Conservation (phyloP, 805 yeast genomes). For the Yarrowia sp. region DNA sequence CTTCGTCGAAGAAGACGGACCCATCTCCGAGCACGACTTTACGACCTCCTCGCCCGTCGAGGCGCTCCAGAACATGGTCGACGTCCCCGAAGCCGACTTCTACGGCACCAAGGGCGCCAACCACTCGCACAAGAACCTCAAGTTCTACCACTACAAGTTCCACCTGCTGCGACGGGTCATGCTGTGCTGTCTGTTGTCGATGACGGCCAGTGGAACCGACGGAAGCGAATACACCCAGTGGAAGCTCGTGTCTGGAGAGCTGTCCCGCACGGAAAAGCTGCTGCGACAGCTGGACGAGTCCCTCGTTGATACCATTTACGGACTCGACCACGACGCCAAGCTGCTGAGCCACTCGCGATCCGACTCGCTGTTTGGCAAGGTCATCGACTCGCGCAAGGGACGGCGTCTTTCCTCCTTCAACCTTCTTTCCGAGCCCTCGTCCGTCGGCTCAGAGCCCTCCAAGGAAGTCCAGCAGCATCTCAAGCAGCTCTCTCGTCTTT, state of each 20-base stretch:
- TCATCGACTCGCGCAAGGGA: slow-evolving; percentile 14
- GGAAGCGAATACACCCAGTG: slow-evolving; percentile 22
- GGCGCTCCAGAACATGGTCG: not conserved
- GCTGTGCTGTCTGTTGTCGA: slow-evolving; percentile 46
- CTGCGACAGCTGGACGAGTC: slow-evolving; percentile 17
- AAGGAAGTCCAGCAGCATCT: slow-evolving; percentile 6
- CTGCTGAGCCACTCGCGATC: not conserved
- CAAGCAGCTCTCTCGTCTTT: slow-evolving; percentile 25
- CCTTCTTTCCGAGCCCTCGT: not conserved
- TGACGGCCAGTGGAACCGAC: slow-evolving; percentile 31
- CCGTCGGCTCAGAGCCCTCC: not conserved
- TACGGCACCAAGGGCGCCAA: slow-evolving; percentile 34
- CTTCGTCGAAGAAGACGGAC: slow-evolving; percentile 9
- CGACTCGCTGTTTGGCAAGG: slow-evolving; percentile 20
- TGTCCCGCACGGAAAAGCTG: not conserved
- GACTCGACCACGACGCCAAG: slow-evolving; percentile 14
- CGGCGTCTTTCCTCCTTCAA: slow-evolving; percentile 14
- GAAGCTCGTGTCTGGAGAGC: slow-evolving; percentile 6
- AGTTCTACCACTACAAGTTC: slow-evolving; percentile 39
- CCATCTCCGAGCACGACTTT: not conserved
- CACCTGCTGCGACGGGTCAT: slow-evolving; percentile 45
- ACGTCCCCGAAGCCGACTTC: slow-evolving; percentile 28
- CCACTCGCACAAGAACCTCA: slow-evolving; percentile 36
- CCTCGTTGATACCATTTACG: slow-evolving; percentile 22
- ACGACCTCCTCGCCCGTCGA: slow-evolving; percentile 7